A percentile compares a stretch with the other conserved stretches of the same genome.
Conservation (phyloP, 2,329 filamentous ascomycete species). For the Ophiostoma triangulosporum region DNA sequence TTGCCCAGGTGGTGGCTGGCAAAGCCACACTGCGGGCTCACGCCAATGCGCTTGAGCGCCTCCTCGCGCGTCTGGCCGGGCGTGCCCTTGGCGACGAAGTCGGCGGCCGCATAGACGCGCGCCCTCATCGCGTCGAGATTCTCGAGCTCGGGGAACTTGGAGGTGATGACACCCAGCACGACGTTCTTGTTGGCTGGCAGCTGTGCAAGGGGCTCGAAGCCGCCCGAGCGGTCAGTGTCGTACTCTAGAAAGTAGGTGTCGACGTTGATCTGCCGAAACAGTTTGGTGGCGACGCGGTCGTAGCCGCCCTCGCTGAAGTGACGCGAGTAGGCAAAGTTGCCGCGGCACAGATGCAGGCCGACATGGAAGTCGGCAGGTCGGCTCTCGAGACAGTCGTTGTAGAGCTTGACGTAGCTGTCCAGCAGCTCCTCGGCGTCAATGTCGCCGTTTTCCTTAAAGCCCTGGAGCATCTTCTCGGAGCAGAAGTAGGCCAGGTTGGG, state of each 20-base stretch:
- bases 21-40: conserved; percentile 58
- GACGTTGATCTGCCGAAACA: conserved; percentile 45
- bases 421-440: conserved; percentile 48
- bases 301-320: conserved; percentile 53
- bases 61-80: conserved; percentile 43
- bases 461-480: conserved; percentile 50
- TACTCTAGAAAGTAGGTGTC: conserved; percentile 37
- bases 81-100: conserved; percentile 52
- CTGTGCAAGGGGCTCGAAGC: conserved; percentile 47
- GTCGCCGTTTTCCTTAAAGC: conserved; percentile 42
- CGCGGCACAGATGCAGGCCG: conserved; percentile 53
- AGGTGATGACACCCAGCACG: conserved; percentile 40
- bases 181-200: conserved; percentile 49
- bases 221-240: conserved; percentile 41
- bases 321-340: conserved; percentile 48
- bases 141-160: conserved; percentile 16
- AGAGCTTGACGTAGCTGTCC: conserved; percentile 56
- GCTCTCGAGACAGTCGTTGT: conserved; percentile 54
- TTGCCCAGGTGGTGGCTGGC: conserved; percentile 58
- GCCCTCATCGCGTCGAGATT: conserved; percentile 40
- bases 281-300: conserved; percentile 46
- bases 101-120: conserved; percentile 43
- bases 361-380: conserved; percentile 54
- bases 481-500: conserved; percentile 55
- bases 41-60: conserved; percentile 49